Conservation (phyloP, 192 early-diverging fungal genomes). For the Obelidium mucronatum region DNA sequence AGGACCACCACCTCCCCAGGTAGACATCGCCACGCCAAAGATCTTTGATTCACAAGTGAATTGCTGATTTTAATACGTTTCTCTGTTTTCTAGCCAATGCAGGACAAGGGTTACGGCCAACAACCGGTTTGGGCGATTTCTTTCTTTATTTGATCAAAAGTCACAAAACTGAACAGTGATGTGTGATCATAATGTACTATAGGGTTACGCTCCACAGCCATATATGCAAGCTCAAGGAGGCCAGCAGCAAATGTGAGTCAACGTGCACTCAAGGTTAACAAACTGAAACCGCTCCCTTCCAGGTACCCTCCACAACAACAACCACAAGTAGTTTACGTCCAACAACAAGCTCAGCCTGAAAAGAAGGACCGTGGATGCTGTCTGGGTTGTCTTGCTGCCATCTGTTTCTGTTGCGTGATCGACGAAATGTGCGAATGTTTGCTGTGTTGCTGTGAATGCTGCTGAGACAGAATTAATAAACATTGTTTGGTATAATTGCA, state of each 20-base stretch:
- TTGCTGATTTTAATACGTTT: too few species aligned
- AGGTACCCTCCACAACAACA: conserved; percentile 14
- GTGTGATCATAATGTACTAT: too few species aligned
- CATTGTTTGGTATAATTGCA: not conserved
- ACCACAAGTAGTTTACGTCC: not conserved
- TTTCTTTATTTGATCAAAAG: too few species aligned
- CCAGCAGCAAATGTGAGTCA: not conserved
- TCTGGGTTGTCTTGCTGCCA: conserved; percentile 9
- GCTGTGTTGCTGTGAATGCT: conserved; percentile 18
- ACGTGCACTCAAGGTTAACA: not conserved
- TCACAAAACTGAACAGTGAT: too few species aligned
- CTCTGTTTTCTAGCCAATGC: too few species aligned
- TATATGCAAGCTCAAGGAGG: conserved; percentile 4
- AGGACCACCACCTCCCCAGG: too few species aligned
- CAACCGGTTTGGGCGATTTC: too few species aligned
- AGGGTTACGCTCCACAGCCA: too few species aligned
- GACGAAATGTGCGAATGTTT: conserved; percentile 17
- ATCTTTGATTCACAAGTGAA: too few species aligned
- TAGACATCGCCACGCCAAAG: too few species aligned
- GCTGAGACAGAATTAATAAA: not conserved
- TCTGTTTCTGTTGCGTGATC: conserved; percentile 24
- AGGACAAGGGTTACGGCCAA: too few species aligned
- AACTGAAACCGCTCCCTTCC: not conserved
- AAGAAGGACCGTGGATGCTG: conserved; percentile 5
- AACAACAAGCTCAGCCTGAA: conserved; percentile 3